Evolutionary conservation across 1,139 yeast genomes (phyloP), one percentile per base, ranked within the genome.

Genomic region (Groenewaldozyma auringiensis): DNA sequence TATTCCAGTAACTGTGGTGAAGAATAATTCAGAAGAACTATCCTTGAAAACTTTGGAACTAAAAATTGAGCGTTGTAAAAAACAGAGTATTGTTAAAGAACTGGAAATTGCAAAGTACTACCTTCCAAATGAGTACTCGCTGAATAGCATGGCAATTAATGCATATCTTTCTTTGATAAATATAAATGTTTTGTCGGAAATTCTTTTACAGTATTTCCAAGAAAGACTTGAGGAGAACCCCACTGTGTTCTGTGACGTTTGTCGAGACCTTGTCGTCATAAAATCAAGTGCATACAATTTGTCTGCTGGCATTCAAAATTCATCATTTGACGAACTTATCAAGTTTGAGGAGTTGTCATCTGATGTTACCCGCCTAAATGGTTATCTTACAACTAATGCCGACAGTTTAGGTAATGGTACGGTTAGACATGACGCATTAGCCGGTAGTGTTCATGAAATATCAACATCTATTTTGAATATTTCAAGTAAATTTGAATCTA

Each of bases 81-180:
- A 59, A 0, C 52, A 54, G 39, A 62, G 58, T 37, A 60, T 66
- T 2, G 18, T 55, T 3, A 56, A 55, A 18, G 61, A 63, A 25
- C 52, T 65, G 29, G 55, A 56, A 13, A 62, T 65, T 25, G 46
- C 50, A 14, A 52, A 50, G 41, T 54, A 57, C 47, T 57, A 60
- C 42, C 44, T 59, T 11, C 54, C 58, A 14, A 53, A 50, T 3
- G 59, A 54, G 6, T 58, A 56, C 33, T 25, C 44, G 4, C 41
- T 33, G 1, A 60, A 59, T 37, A 58, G 55, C 33, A 39, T 41
- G 9, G 45, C 59, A 1, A 53, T 60, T 17, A 51, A 54, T 8
- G 47, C 51, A 2, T 40, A 51, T 17, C 39, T 58, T 38, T 34
- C 49, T 21, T 39, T 51, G 3, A 52, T 52, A 29, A 46, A 52